Base-by-base conservation (phyloP, 2,329 filamentous ascomycete species). In the Aspergillus japonicus region DNA sequence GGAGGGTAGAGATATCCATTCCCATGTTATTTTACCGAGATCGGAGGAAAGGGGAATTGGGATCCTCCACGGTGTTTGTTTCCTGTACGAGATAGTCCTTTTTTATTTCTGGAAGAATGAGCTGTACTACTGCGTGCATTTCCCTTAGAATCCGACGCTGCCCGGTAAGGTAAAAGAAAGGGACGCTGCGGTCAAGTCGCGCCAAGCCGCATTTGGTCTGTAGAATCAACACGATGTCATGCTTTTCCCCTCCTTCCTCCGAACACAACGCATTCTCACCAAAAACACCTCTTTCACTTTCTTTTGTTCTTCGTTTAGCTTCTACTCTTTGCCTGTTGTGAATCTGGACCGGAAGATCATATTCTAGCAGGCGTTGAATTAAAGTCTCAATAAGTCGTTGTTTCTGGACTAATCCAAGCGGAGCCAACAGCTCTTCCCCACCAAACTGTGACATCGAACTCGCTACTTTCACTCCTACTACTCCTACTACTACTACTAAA, bases 31-130 rank as follows among this genome's bases (percentile, higher is more conserved):
- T 60, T 54, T 59, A 62, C 61, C 49, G 53, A 63, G 56, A 54
- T 61, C 54, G 49, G 52, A 51, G 42, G 54, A 49, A 39, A 55
- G 53, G 44, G 54, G 58, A 48, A 58, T 54, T 60, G 56, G 51
- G 60, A 58, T 64, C 59, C 48, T 61, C 16, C 59, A 50, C 52
- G 60, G 63, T 64, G 66, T 10, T 57, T 64, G 66, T 29, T 57
- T 44, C 39, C 56, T 68, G 66, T 68, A 68, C 61, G 62, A 63
- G 66, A 66, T 67, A 67, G 65, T 66, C 58, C 58, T 47, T 44
- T 19, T 7, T 35, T 16, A 12, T 35, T 35, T 35, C 5, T 16
- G 33, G 16, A 19, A 44, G 12, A 16, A 44, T 44, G 16, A 44
- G 16, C 39, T 44, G 26, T 50, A 50, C 47, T 6, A 16, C 26